These are phyloP conservation scores for Triticum urartu DNA, from an alignment of 176 grass and related monocot genomes.

Conservation along the genomic window DNA sequence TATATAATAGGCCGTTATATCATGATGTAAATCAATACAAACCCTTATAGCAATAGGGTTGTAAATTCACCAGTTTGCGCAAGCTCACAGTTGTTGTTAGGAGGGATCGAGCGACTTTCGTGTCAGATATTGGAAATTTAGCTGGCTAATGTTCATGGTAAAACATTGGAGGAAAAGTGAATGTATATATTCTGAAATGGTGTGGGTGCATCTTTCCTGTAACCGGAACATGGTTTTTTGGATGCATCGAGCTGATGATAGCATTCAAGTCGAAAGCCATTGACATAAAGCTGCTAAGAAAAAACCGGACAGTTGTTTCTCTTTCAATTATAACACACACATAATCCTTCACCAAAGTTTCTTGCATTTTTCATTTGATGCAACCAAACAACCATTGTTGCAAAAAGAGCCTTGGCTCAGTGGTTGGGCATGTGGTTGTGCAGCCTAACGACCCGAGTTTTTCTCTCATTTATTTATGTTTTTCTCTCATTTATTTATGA, in stretches of 20 bases:
- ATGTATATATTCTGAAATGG: neutral
- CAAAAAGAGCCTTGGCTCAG: too few species aligned
- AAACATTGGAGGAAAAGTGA: neutral
- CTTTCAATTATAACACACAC: too few species aligned
- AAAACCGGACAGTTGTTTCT: too few species aligned
- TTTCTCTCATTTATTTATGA: too few species aligned
- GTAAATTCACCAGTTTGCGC: too few species aligned
- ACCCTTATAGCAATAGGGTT: slow-evolving; percentile 15
- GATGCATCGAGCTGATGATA: neutral
- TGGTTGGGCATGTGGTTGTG: too few species aligned
- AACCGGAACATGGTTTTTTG: neutral
- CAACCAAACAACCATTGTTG: too few species aligned
- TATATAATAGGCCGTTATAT: slow-evolving; percentile 7
- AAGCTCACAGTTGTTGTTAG: neutral
- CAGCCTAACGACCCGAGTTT: too few species aligned
- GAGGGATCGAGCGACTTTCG: neutral
- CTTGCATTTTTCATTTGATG: too few species aligned
- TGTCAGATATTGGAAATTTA: neutral
- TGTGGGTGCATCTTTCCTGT: neutral
- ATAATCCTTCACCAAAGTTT: too few species aligned
- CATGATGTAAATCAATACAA: slow-evolving; percentile 29
- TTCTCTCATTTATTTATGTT: too few species aligned
- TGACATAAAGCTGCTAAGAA: neutral
- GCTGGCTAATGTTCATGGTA: neutral
- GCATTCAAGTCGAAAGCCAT: neutral